phyloP scores from a whole-genome alignment of 192 early-diverging fungal species.

The Umbelopsis sp. region DNA sequence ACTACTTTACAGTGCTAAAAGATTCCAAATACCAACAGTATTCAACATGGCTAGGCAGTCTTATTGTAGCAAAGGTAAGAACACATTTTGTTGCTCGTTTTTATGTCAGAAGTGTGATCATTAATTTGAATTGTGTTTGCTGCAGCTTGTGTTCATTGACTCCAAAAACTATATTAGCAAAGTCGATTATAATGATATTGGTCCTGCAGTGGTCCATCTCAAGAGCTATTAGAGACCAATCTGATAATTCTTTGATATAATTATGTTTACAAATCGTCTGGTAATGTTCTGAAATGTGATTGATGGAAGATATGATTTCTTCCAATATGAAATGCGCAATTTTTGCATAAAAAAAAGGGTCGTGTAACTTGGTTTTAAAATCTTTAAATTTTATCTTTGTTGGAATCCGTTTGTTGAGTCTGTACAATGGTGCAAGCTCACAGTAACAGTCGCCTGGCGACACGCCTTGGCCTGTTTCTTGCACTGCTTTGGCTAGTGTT shows the following conservation, averaged over 20 bases:
- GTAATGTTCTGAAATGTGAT: too few relatives aligned
- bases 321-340: too few relatives aligned
- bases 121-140: constrained; percentile 3
- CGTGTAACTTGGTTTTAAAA: too few relatives aligned
- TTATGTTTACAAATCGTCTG: background rate
- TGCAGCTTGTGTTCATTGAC: constrained; percentile 62
- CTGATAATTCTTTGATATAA: background rate
- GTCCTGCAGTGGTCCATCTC: constrained; percentile 77
- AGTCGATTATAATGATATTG: constrained; percentile 91
- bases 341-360: too few relatives aligned
- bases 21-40: constrained; percentile 60
- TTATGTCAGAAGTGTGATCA: background rate
- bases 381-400: background rate
- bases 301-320: too few relatives aligned
- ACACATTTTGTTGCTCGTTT: too few relatives aligned
- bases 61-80: constrained; percentile 84
- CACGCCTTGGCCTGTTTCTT: constrained; percentile 9
- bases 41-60: constrained; percentile 80
- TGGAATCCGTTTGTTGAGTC: background rate
- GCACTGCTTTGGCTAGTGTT: constrained; percentile 26
- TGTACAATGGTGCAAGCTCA: background rate
- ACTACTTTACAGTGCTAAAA: constrained; percentile 84
- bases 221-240: constrained; percentile 54
- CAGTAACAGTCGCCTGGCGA: background rate
- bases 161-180: constrained; percentile 72